These are phyloP conservation scores for Pholiota molesta DNA, from an alignment of 768 basidiomycete species.

Conservation along the genomic window DNA sequence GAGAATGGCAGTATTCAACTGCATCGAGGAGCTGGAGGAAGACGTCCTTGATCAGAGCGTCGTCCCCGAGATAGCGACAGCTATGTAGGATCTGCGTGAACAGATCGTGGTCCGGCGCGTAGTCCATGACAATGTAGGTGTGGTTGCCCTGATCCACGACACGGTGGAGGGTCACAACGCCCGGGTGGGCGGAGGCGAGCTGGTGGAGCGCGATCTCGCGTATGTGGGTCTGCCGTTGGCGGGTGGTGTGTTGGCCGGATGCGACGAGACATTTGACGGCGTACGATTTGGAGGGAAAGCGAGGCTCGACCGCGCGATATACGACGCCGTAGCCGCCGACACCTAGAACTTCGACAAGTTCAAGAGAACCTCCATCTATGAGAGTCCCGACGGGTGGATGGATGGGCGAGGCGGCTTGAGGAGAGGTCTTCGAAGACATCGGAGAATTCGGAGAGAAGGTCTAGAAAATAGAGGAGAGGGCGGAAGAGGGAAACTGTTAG, in stretches of 20 bases:
- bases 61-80: slow-evolving; percentile 86
- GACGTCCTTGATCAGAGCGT: slow-evolving; percentile 86
- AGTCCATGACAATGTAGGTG: slow-evolving; percentile 93
- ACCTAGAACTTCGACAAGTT: slow-evolving; percentile 90
- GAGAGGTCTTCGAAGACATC: slow-evolving; percentile 42
- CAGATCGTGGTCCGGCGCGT: slow-evolving; percentile 90
- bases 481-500: slow-evolving; percentile 35
- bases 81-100: slow-evolving; percentile 91
- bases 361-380: slow-evolving; percentile 86
- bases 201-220: slow-evolving; percentile 92
- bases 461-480: slow-evolving; percentile 22
- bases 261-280: slow-evolving; percentile 93
- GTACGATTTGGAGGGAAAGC: slow-evolving; percentile 60
- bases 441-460: slow-evolving; percentile 26
- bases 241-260: slow-evolving; percentile 46
- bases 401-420: slow-evolving; percentile 42
- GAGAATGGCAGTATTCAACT: slow-evolving; percentile 91
- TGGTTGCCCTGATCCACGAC: slow-evolving; percentile 83
- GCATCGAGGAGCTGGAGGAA: slow-evolving; percentile 96
- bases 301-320: slow-evolving; percentile 82
- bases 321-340: slow-evolving; percentile 97
- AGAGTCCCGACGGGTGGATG: slow-evolving; percentile 74
- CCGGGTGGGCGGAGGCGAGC: slow-evolving; percentile 75
- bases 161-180: slow-evolving; percentile 91
- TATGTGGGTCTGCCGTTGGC: slow-evolving; percentile 82